A percentile compares a stretch with the other conserved stretches of the same genome.
Conservation (phyloP, 2,329 filamentous ascomycete genomes). For the Tothia fuscella region DNA sequence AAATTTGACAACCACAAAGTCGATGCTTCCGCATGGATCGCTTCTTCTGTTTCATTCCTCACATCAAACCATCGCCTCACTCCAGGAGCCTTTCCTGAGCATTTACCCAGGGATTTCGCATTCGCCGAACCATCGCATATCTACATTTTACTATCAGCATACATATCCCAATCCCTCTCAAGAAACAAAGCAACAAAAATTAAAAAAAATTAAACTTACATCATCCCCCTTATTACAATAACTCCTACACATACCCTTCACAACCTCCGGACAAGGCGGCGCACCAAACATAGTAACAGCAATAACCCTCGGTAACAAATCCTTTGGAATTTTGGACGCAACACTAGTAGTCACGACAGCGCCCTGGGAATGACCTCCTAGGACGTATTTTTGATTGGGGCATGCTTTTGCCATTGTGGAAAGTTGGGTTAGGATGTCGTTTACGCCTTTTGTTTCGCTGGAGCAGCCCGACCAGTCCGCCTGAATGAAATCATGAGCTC, state of each 20-base stretch:
- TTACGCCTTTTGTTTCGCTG: constrained; percentile 6
- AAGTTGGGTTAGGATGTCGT: constrained; percentile 6
- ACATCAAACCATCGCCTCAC: not conserved
- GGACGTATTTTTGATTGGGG: constrained; percentile 6
- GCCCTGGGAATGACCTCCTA: constrained; percentile 9
- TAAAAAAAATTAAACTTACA: not conserved
- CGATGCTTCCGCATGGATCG: not conserved
- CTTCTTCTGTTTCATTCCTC: not conserved
- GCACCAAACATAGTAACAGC: constrained; percentile 9
- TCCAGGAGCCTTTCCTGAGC: not conserved
- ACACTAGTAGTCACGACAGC: not conserved
- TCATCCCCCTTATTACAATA: constrained; percentile 10
- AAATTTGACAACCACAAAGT: not conserved
- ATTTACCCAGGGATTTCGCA: not conserved
- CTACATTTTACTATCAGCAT: not conserved
- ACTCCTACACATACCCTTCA: constrained; percentile 5
- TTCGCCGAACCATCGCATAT: constrained; percentile 1
- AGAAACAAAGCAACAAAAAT: too few species aligned
- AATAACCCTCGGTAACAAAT: not conserved
- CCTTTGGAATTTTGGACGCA: constrained; percentile 5
- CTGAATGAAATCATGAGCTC: not conserved
- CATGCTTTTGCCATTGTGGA: not conserved
- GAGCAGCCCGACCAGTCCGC: constrained; percentile 7
- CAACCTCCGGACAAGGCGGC: constrained; percentile 1
- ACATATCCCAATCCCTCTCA: not conserved